Conservation (phyloP, 805 yeast species). For the Lipomyces mesembrius region DNA sequence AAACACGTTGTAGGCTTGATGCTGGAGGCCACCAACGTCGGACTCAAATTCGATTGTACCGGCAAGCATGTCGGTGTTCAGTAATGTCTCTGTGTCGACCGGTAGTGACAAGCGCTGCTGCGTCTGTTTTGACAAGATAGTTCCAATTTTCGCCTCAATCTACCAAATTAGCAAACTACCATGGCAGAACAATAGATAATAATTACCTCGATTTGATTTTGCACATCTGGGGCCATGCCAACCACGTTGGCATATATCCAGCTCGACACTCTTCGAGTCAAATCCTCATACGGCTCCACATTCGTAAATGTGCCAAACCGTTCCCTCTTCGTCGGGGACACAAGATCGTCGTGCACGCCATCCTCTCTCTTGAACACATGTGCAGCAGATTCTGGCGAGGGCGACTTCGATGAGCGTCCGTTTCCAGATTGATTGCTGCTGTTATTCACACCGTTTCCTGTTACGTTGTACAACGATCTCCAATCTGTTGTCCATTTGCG, state of each 20-base stretch:
- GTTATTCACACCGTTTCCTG: background rate
- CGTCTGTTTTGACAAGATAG: constrained; percentile 22
- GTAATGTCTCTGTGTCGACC: constrained; percentile 34
- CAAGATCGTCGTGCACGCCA: constrained; percentile 10
- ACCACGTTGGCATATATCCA: constrained; percentile 83
- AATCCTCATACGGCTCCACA: constrained; percentile 71
- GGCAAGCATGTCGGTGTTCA: constrained; percentile 34
- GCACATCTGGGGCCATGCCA: constrained; percentile 40
- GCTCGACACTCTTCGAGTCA: constrained; percentile 74
- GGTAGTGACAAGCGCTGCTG: constrained; percentile 30
- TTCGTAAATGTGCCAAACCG: constrained; percentile 59
- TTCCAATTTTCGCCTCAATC: constrained; percentile 45
- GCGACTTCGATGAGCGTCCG: background rate
- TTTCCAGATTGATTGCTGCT: background rate
- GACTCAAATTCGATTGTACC: constrained; percentile 30
- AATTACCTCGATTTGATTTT: constrained; percentile 20
- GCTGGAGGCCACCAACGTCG: constrained; percentile 30
- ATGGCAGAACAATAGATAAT: background rate
- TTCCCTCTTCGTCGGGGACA: background rate
- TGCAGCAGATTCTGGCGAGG: background rate
- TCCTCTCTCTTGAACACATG: constrained; percentile 1
- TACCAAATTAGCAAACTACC: background rate
- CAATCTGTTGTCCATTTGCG: constrained; percentile 63
- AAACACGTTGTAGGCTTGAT: constrained; percentile 25
- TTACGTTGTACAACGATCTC: constrained; percentile 27